phyloP scores from a whole-genome alignment of 169 alveolate genomes.

The Plasmodium malariae region DNA sequence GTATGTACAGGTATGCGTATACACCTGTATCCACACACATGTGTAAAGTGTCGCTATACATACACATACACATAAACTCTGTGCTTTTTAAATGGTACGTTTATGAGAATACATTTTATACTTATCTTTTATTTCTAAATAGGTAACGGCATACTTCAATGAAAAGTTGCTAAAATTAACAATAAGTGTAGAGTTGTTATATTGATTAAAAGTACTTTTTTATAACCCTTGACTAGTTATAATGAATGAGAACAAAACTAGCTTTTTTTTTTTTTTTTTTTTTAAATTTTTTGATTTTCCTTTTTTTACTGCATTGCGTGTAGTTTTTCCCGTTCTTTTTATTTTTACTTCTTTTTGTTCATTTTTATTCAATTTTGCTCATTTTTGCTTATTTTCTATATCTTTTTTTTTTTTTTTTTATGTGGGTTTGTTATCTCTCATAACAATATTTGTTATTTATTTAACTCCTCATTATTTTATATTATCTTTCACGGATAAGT shows the following conservation, averaged over 20 bases:
- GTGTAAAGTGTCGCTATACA: slow-evolving; percentile 4
- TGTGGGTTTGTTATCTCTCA: too few relatives aligned
- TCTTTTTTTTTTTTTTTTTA: too few relatives aligned
- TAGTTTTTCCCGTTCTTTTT: background rate
- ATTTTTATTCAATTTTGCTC: too few relatives aligned
- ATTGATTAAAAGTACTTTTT: slow-evolving; percentile 13
- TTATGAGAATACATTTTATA: background rate
- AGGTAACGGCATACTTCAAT: slow-evolving; percentile 70
- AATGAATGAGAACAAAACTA: background rate
- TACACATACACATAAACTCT: background rate
- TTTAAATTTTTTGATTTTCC: background rate
- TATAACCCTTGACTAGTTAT: background rate
- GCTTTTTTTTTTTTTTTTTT: slow-evolving; percentile 13
- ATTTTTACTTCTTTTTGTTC: background rate
- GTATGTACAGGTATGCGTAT: slow-evolving; percentile 1
- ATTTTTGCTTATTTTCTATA: too few relatives aligned
- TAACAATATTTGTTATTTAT: too few relatives aligned
- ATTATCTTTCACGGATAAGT: slow-evolving; percentile 9
- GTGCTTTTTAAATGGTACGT: background rate
- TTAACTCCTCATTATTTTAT: too few relatives aligned
- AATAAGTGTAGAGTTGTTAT: slow-evolving; percentile 56
- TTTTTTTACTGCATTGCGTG: background rate
- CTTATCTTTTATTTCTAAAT: background rate
- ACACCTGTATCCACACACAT: background rate
- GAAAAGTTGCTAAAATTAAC: slow-evolving; percentile 49